These are phyloP conservation scores for Escovopsis sp. DNA, from an alignment of 2,329 filamentous ascomycete species.

Conservation along the genomic window DNA sequence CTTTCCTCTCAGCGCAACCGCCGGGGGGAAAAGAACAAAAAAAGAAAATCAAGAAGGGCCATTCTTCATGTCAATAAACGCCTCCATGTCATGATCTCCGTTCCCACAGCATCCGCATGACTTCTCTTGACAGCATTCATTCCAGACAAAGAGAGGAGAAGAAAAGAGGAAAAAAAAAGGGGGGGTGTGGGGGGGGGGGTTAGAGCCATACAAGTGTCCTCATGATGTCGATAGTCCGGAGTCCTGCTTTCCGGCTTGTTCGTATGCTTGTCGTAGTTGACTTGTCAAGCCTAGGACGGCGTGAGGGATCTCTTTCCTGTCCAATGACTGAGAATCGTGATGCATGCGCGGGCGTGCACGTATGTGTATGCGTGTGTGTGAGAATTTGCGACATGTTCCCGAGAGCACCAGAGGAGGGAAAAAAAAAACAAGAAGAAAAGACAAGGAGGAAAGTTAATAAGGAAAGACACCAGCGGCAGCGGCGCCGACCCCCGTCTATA, in stretches of 20 bases:
- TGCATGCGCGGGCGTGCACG: background rate
- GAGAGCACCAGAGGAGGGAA: background rate
- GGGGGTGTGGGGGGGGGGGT: no score
- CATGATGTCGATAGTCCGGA: background rate
- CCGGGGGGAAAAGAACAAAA: no score
- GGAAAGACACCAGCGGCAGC: background rate
- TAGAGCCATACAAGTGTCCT: background rate
- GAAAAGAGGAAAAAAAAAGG: background rate
- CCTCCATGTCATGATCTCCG: conserved; percentile 3
- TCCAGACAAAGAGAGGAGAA: no score
- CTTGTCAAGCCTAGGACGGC: no score
- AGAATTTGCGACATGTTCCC: no score
- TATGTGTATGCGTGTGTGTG: background rate
- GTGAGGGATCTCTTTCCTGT: no score
- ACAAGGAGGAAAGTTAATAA: background rate
- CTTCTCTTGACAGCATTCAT: background rate
- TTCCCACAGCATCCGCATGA: background rate
- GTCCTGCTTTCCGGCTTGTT: background rate
- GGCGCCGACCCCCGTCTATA: background rate
- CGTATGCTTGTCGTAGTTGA: no score
- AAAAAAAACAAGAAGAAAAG: background rate
- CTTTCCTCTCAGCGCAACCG: no score
- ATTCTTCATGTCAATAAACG: conserved; percentile 1
- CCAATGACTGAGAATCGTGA: background rate
- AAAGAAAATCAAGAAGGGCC: no score